Evolutionary conservation across 306 rosid genomes (phyloP).

Genomic region (Ziziphus jujuba): DNA sequence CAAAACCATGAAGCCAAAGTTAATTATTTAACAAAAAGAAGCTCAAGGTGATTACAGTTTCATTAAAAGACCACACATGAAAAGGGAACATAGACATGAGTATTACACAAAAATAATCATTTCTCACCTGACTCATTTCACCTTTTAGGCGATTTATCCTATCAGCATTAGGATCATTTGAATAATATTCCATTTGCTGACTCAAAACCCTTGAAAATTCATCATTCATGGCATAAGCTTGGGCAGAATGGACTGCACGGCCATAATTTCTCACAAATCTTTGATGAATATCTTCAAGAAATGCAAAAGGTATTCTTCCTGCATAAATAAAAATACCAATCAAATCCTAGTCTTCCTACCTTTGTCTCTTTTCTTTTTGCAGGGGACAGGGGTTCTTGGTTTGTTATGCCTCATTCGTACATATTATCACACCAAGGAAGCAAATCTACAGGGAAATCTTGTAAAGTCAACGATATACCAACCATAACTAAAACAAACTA

Average conservation of each 20-base stretch:
- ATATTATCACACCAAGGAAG: background rate
- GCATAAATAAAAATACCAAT: conserved; percentile 1
- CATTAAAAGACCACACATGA: background rate
- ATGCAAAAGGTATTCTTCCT: conserved; percentile 95
- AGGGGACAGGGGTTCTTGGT: background rate
- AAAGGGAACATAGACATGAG: background rate
- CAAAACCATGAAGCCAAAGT: background rate
- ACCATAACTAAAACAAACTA: background rate
- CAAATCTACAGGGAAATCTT: background rate
- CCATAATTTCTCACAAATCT: conserved; percentile 85
- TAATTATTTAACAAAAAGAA: too few species aligned
- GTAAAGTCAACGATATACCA: background rate
- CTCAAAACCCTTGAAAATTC: conserved; percentile 92
- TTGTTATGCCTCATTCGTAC: background rate
- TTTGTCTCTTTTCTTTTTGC: too few species aligned
- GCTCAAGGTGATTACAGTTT: background rate
- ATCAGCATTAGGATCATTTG: conserved; percentile 96
- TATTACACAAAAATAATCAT: background rate
- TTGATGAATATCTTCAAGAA: conserved; percentile 95
- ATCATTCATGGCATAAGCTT: conserved; percentile 90
- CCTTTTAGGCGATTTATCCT: conserved; percentile 90
- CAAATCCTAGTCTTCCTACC: background rate
- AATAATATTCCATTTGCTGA: conserved; percentile 87
- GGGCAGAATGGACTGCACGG: conserved; percentile 80
- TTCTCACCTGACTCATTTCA: conserved; percentile 92